Conservation (phyloP, 2,329 filamentous ascomycete genomes). For the Botrytis fragariae region DNA sequence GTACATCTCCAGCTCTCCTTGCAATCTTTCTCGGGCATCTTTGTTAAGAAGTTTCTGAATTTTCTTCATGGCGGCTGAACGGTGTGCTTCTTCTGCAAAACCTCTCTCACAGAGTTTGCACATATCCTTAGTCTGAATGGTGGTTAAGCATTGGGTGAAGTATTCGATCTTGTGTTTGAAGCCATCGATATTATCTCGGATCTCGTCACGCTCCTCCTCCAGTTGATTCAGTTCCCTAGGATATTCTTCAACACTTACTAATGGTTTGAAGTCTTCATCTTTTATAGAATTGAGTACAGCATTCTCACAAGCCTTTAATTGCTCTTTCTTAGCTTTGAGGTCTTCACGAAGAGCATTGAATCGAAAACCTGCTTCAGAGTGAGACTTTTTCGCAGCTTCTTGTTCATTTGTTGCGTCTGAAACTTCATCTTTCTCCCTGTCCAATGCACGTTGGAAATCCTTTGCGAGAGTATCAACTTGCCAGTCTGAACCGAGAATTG, state of each 20-base stretch:
- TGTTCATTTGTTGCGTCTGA: conserved; percentile 66
- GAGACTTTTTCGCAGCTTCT: conserved; percentile 67
- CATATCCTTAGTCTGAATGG: conserved; percentile 64
- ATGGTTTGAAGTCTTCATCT: conserved; percentile 41
- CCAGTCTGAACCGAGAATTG: conserved; percentile 66
- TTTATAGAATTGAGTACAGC: conserved; percentile 52
- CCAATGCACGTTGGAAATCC: conserved; percentile 63
- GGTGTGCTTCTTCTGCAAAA: conserved; percentile 61
- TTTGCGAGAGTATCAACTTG: conserved; percentile 65
- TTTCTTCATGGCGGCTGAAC: conserved; percentile 63
- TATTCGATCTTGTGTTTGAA: conserved; percentile 69
- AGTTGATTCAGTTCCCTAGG: conserved; percentile 49
- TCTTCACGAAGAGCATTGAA: conserved; percentile 64
- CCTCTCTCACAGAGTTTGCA: conserved; percentile 74
- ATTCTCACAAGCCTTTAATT: conserved; percentile 60
- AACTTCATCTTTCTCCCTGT: conserved; percentile 56
- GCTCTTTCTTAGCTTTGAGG: conserved; percentile 60
- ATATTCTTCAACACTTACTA: conserved; percentile 53
- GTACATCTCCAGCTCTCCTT: conserved; percentile 56
- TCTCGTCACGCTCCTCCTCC: conserved; percentile 51
- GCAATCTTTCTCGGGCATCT: conserved; percentile 59
- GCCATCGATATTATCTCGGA: conserved; percentile 64
- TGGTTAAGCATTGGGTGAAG: conserved; percentile 65
- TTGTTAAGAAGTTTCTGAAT: conserved; percentile 63
- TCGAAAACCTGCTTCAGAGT: conserved; percentile 74